A percentile compares a stretch with the other conserved stretches of the same genome.
Evolutionary conservation across 2,329 filamentous ascomycete genomes (phyloP).

Genomic region (Colletotrichum endophyticum): DNA sequence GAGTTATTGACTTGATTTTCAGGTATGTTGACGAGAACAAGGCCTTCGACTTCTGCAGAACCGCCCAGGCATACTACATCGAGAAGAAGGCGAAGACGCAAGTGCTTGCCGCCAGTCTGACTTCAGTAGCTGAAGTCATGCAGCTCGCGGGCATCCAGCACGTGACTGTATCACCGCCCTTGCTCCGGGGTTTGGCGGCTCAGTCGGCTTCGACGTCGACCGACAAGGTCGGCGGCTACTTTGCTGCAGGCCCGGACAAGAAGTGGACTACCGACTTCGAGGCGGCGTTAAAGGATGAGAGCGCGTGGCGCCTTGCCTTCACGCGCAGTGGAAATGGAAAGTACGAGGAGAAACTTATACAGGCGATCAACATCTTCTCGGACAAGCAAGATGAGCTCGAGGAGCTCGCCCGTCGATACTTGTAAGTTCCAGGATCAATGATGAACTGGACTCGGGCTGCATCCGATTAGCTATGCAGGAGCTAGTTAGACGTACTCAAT

Average conservation of each 20-base stretch:
- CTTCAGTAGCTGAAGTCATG: conserved; percentile 62
- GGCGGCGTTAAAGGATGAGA: conserved; percentile 42
- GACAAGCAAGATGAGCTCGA: conserved; percentile 60
- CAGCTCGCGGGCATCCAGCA: conserved; percentile 61
- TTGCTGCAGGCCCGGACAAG: conserved; percentile 32
- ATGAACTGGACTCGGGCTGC: not conserved
- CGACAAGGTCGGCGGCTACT: conserved; percentile 33
- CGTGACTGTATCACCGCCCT: conserved; percentile 61
- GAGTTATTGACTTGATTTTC: not conserved
- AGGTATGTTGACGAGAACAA: conserved; percentile 55
- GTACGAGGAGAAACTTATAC: conserved; percentile 54
- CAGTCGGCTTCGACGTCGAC: conserved; percentile 35
- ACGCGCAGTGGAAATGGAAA: conserved; percentile 49
- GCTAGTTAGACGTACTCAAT: not conserved
- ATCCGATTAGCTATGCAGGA: not conserved
- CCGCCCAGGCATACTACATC: conserved; percentile 58
- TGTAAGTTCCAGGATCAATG: not conserved
- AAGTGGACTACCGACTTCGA: conserved; percentile 19
- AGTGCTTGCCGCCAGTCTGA: conserved; percentile 63
- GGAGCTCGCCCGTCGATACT: conserved; percentile 24
- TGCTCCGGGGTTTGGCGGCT: conserved; percentile 52
- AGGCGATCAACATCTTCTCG: conserved; percentile 64
- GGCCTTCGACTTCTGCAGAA: conserved; percentile 54
- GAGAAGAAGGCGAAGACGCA: conserved; percentile 45
- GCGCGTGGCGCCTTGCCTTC: conserved; percentile 56